Base-by-base conservation (phyloP, 2,329 filamentous ascomycete species). In the Alternaria infectoria region DNA sequence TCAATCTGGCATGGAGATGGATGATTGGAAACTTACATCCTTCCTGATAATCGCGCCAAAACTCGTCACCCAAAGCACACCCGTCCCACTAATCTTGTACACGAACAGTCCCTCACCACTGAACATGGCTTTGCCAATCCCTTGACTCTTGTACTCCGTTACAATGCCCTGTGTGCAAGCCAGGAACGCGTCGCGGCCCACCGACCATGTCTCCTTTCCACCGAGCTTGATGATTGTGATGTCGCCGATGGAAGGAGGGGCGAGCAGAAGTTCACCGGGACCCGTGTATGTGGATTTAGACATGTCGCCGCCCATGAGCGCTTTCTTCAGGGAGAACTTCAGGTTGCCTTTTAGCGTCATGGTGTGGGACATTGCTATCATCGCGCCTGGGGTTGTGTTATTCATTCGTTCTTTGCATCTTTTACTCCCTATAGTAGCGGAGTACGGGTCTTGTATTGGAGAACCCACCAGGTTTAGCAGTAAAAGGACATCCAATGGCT, bases 11-110 rank as follows among this genome's bases (percentile, higher is more conserved):
- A 17, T 47, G 43, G 11, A 23, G 5, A 44, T n/a, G 25, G 25
- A 51, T 15, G 44, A 17, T 15, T 19, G 32, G 13, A 13, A 9
- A 86, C 91, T 84, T 77, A 96, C 92, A 78, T 97, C 93, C 82
- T 98, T 98, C 74, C 91, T 87, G 66, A 98, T 93, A 65, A 99
- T 97, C 6, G 96, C 96, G 7, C 96, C 96, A 73, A 99, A 96
- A 74, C 93, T 97, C 9, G 93, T 92, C 50, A 97, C 86, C 93
- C 95, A 99, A 44, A 97, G 76, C 36, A 98, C 83, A 0, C 96
- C 96, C 7, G 85, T 87, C 0, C 95, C 95, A 13, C 85, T 88
- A 10, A 98, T 91, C 79, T 92, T 94, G 80, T 96, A 96, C 11
- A 97, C 89, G 80, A 93, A 98, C 26, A 97, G 77, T 0, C 96